Percentiles rank a stretch among this genome's conserved stretches.
These are phyloP conservation scores for Sicyos baderoa DNA, from an alignment of 306 rosid species.

Conservation along the genomic window DNA sequence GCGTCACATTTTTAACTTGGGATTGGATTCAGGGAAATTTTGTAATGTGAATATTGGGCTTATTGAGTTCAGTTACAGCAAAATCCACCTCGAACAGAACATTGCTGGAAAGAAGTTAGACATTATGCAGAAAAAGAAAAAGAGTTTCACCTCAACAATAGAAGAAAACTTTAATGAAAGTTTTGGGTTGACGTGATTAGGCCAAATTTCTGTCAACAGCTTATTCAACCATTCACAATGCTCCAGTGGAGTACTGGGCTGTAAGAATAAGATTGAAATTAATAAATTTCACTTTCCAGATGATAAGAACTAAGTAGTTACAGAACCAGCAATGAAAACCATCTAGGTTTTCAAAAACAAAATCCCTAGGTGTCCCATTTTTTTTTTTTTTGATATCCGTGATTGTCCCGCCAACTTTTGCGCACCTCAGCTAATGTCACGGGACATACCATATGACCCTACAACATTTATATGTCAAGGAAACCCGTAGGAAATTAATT, in stretches of 20 bases:
- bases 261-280: constrained; percentile 5
- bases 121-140: constrained; percentile 16
- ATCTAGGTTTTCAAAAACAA: not conserved
- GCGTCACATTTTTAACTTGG: too few relatives aligned
- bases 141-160: constrained; percentile 63
- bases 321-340: not conserved
- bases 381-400: too few relatives aligned
- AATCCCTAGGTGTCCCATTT: not conserved
- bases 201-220: constrained; percentile 74
- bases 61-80: not conserved
- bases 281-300: not conserved
- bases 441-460: too few relatives aligned
- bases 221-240: constrained; percentile 92
- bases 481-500: too few relatives aligned
- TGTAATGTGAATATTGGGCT: not conserved
- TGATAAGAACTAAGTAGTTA: not conserved
- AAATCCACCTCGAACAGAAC: not conserved
- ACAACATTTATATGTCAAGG: too few relatives aligned
- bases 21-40: not conserved
- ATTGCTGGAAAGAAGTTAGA: constrained; percentile 7
- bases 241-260: constrained; percentile 86
- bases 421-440: too few relatives aligned
- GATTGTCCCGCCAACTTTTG: too few relatives aligned
- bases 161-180: constrained; percentile 58
- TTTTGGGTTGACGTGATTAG: constrained; percentile 51